phyloP scores from a whole-genome alignment of 2,329 filamentous ascomycete species.

The Pseudocercospora fuligena region DNA sequence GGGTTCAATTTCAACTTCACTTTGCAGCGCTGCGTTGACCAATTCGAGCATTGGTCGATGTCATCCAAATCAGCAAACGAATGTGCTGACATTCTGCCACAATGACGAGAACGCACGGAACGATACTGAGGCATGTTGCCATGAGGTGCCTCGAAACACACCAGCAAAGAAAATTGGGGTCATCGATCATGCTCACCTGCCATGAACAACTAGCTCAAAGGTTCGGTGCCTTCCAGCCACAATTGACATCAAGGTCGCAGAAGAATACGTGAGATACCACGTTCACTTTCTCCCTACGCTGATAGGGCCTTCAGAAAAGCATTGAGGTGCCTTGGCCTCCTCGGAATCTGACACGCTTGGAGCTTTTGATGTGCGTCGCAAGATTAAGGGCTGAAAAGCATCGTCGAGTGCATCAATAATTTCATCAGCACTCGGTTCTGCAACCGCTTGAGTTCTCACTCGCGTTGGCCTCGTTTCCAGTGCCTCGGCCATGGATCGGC shows the following conservation, averaged over 20 bases:
- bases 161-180: no score
- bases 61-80: neutral
- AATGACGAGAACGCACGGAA: no score
- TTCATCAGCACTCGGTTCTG: neutral
- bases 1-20: no score
- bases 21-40: no score
- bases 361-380: neutral
- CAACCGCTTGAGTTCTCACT: neutral
- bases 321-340: neutral
- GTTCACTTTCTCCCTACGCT: neutral
- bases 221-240: no score
- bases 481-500: neutral
- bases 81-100: no score
- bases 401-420: constrained; percentile 17
- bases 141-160: no score
- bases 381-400: constrained; percentile 6
- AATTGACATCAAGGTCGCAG: no score
- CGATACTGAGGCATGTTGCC: no score
- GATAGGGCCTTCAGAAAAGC: neutral
- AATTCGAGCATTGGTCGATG: no score
- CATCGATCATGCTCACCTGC: no score
- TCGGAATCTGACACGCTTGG: neutral
- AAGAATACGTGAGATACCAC: neutral
- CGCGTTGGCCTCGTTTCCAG: neutral
- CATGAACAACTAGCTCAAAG: no score